Base-by-base conservation (phyloP, 2,329 filamentous ascomycete genomes). In the Fusarium camptoceras region DNA sequence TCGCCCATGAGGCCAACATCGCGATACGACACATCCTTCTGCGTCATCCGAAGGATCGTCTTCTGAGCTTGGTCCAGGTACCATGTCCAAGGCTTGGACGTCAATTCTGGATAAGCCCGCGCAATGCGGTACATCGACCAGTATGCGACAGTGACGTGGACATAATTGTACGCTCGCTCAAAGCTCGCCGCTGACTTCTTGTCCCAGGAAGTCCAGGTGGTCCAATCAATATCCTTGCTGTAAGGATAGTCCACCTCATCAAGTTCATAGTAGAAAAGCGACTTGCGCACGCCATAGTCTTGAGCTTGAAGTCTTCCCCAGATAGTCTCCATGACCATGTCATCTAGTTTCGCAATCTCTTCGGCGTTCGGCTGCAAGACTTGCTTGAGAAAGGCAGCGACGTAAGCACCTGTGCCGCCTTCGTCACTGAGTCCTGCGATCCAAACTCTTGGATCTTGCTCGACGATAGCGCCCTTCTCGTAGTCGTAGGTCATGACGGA, bases 401-500 rank as follows among this genome's bases (percentile, higher is more conserved):
- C 81, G 64, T 84, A 89, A 0, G 86, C 83, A 2, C 87, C 87
- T 0, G 85, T 84, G 2, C 88, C 88, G 1, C 81, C 87, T 76
- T 90, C 88, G 59, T 89, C 87, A 58, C 86, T 88, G 1, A 90
- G 79, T 0, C 88, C 88, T 1, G 87, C 83, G 7, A 89, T 84
- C 87, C 87, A 89, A 9, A 83, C 86, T 2, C 88, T 82, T 2
- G 79, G 59, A 34, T 86, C 83, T 53, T 85, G 84, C 30, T 78
- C 75, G 5, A 86, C 83, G 25, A 81, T 80, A 10, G 78, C 68
- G 8, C 76, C 74, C 5, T 68, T 82, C 76, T 82, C 87, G 73
- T 78, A 84, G 70, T 90, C 87, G 65, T 88, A 89, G 0, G 83
- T 84, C 77, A 89, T 85, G 60, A 88, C 81, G 0, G 87, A 89